Conservation (phyloP, 2,329 filamentous ascomycete species). For the Arthrobotrys musiformis region DNA sequence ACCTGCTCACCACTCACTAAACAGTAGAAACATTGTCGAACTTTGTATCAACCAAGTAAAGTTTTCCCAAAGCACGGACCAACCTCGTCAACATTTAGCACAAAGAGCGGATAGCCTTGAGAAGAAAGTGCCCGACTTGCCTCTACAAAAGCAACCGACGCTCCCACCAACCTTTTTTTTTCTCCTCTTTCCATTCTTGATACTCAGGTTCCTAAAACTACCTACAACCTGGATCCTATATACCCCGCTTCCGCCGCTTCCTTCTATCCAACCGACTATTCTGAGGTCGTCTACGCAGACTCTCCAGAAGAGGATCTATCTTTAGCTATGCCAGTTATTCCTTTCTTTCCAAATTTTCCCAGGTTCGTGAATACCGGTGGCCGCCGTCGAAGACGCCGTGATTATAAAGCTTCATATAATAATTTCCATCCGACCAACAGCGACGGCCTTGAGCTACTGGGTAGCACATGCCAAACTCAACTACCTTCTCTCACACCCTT, state of each 20-base stretch:
- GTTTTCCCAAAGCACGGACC: constrained; percentile 39
- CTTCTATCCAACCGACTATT: constrained; percentile 34
- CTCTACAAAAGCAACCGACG: constrained; percentile 46
- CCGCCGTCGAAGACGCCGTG: constrained; percentile 50
- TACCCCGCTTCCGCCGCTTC: constrained; percentile 40
- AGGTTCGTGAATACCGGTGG: constrained; percentile 51
- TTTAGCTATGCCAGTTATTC: constrained; percentile 52
- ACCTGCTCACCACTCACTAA: constrained; percentile 33
- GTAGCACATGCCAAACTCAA: constrained; percentile 42
- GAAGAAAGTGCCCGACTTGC: constrained; percentile 52
- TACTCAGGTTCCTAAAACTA: constrained; percentile 41
- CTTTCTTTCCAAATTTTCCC: constrained; percentile 51
- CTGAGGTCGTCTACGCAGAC: constrained; percentile 29
- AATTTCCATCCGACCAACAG: constrained; percentile 36
- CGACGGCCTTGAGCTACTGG: constrained; percentile 46
- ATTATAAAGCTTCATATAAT: constrained; percentile 47
- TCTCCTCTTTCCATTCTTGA: constrained; percentile 54
- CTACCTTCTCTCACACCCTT: constrained; percentile 15
- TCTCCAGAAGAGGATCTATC: constrained; percentile 19
- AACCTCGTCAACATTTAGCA: constrained; percentile 38
- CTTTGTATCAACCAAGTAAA: constrained; percentile 45
- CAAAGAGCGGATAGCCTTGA: constrained; percentile 44
- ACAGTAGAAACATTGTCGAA: constrained; percentile 46
- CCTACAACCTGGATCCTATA: constrained; percentile 45
- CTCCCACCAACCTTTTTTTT: constrained; percentile 51